A percentile compares a stretch with the other conserved stretches of the same genome.
Evolutionary conservation across 768 basidiomycete genomes (phyloP).

Genomic region (Amanita rimosa): DNA sequence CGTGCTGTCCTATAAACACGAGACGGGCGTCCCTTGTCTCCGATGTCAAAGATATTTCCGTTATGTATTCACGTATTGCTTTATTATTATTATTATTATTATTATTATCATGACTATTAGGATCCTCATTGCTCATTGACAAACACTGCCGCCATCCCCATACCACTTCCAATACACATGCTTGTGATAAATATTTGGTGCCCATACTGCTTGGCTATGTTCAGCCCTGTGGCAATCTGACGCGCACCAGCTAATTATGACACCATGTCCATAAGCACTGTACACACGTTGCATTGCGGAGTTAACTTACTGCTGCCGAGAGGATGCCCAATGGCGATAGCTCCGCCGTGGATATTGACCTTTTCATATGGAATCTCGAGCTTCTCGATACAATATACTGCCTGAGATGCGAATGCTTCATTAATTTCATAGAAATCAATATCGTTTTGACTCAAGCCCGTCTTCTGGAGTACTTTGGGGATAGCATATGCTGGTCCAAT

Average conservation of each 20-base stretch:
- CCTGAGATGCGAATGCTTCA: slow-evolving; percentile 83
- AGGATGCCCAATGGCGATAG: slow-evolving; percentile 84
- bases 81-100: too few relatives aligned
- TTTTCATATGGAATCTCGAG: slow-evolving; percentile 64
- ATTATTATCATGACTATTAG: background rate
- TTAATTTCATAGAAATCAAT: slow-evolving; percentile 91
- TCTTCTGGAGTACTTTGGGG: slow-evolving; percentile 56
- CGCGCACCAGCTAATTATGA: slow-evolving; percentile 56
- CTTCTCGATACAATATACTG: slow-evolving; percentile 59
- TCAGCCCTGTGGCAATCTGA: slow-evolving; percentile 79
- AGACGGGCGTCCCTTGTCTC: background rate
- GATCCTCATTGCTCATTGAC: slow-evolving; percentile 61
- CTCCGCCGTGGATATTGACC: slow-evolving; percentile 83
- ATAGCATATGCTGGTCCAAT: slow-evolving; percentile 87
- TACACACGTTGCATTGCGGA: slow-evolving; percentile 4
- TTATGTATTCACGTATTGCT: background rate
- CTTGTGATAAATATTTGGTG: slow-evolving; percentile 75
- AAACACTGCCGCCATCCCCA: slow-evolving; percentile 86
- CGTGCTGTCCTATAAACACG: background rate
- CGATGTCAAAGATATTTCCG: background rate
- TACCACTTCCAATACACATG: slow-evolving; percentile 87
- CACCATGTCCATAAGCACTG: slow-evolving; percentile 5
- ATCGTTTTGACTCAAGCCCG: slow-evolving; percentile 55
- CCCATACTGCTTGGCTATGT: slow-evolving; percentile 67
- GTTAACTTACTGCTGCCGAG: slow-evolving; percentile 64